Conservation (phyloP, 345 rosid genomes). For the Eucalyptus dawsonii region DNA sequence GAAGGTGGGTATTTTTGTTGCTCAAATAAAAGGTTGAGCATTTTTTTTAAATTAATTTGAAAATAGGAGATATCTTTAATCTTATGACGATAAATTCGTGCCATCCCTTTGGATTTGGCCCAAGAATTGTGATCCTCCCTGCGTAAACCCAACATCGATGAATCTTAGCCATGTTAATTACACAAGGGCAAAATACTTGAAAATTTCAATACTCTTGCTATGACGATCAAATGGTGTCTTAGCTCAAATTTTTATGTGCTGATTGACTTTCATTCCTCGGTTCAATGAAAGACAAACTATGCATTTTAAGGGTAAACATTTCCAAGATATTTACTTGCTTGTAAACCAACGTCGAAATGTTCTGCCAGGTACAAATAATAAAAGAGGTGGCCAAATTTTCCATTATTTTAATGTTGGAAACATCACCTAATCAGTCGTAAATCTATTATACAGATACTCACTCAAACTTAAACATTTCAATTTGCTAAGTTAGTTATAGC, state of each 20-base stretch:
- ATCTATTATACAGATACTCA: fast-evolving
- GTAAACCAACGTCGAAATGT: background rate
- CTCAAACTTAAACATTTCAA: too few species aligned
- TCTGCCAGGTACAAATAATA: background rate
- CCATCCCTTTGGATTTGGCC: background rate
- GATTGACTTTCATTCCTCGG: background rate
- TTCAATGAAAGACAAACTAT: too few species aligned
- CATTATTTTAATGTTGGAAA: background rate
- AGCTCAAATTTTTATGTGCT: background rate
- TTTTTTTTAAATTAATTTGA: background rate
- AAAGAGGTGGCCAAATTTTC: background rate
- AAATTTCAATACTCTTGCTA: background rate
- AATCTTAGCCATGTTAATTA: background rate
- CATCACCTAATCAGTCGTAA: background rate
- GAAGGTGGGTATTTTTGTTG: background rate
- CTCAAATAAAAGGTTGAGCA: background rate
- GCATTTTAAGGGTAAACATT: background rate
- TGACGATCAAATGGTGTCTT: background rate
- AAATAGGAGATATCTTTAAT: background rate
- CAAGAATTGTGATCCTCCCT: background rate
- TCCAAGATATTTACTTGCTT: background rate
- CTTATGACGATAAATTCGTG: background rate
- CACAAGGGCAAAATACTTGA: background rate
- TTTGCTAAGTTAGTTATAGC: background rate
- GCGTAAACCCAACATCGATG: background rate